Evolutionary conservation across 805 yeast genomes (phyloP).

Genomic region (Candida insectalens): DNA sequence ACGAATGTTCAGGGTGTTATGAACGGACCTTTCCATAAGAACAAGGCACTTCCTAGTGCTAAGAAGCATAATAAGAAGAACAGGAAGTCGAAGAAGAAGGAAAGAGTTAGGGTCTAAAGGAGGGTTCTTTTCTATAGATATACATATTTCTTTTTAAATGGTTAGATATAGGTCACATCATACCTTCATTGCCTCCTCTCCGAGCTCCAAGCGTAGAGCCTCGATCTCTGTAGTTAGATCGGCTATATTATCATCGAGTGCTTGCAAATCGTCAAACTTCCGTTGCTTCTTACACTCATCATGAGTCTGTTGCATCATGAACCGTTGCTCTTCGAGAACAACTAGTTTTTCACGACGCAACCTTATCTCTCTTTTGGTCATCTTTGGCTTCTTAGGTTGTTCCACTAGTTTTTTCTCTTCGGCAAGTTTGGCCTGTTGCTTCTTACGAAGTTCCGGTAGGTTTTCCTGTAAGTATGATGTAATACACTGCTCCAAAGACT

Average conservation of each 20-base stretch:
- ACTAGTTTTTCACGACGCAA: constrained; percentile 62
- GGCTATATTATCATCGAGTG: constrained; percentile 44
- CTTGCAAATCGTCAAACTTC: constrained; percentile 64
- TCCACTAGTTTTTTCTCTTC: constrained; percentile 4
- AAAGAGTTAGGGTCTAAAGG: constrained; percentile 2
- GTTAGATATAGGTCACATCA: neutral
- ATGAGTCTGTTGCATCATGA: constrained; percentile 57
- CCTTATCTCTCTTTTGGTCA: constrained; percentile 46
- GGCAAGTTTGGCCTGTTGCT: constrained; percentile 32
- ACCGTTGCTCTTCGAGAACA: constrained; percentile 81
- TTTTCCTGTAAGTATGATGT: constrained; percentile 56
- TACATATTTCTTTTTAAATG: neutral
- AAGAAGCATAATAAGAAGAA: constrained; percentile 68
- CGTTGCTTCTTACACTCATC: constrained; percentile 53
- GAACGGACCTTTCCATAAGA: constrained; percentile 65
- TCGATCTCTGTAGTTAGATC: constrained; percentile 46
- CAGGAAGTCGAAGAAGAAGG: constrained; percentile 17
- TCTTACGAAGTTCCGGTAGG: constrained; percentile 50
- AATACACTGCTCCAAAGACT: constrained; percentile 48
- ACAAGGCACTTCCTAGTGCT: constrained; percentile 42
- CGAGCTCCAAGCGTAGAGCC: constrained; percentile 39
- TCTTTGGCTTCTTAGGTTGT: constrained; percentile 9
- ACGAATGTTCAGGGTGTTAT: constrained; percentile 52
- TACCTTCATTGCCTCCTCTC: constrained; percentile 33
- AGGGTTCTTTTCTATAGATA: neutral